Percentiles rank a stretch among this genome's conserved stretches.
phyloP scores from a whole-genome alignment of 495 filamentous ascomycete species.

The Neurospora cerealis region DNA sequence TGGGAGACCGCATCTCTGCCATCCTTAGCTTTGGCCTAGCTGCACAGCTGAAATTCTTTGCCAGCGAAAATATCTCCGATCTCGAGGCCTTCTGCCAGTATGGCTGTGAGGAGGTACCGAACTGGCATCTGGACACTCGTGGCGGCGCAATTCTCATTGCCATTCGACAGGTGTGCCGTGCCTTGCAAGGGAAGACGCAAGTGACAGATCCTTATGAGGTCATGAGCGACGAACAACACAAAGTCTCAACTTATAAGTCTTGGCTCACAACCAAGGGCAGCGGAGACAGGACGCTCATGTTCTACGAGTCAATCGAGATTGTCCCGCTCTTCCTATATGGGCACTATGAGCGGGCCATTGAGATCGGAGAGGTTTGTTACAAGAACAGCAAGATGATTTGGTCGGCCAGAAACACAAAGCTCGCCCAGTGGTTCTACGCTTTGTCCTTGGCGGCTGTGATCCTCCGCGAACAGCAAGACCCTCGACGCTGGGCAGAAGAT shows the following conservation, averaged over 20 bases:
- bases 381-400: conserved; percentile 53
- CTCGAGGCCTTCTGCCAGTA: conserved; percentile 65
- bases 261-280: conserved; percentile 36
- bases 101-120: conserved; percentile 63
- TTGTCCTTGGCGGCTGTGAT: conserved; percentile 57
- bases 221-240: conserved; percentile 64
- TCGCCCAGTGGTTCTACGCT: conserved; percentile 57
- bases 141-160: conserved; percentile 66
- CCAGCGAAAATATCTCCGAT: conserved; percentile 65
- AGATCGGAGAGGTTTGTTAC: conserved; percentile 53
- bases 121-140: conserved; percentile 66
- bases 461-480: conserved; percentile 46
- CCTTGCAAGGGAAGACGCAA: conserved; percentile 78
- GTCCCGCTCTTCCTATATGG: conserved; percentile 67
- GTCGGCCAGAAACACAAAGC: conserved; percentile 59
- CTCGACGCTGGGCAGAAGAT: conserved; percentile 32
- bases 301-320: conserved; percentile 66
- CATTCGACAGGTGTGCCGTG: conserved; percentile 62
- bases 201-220: conserved; percentile 43
- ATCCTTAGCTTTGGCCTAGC: conserved; percentile 66
- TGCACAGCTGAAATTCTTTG: conserved; percentile 59
- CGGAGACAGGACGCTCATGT: conserved; percentile 46
- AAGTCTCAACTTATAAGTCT: conserved; percentile 51
- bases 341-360: conserved; percentile 57
- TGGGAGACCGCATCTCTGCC: conserved; percentile 66